These are phyloP conservation scores for Carallia brachiata DNA, from an alignment of 345 rosid species.

Conservation along the genomic window DNA sequence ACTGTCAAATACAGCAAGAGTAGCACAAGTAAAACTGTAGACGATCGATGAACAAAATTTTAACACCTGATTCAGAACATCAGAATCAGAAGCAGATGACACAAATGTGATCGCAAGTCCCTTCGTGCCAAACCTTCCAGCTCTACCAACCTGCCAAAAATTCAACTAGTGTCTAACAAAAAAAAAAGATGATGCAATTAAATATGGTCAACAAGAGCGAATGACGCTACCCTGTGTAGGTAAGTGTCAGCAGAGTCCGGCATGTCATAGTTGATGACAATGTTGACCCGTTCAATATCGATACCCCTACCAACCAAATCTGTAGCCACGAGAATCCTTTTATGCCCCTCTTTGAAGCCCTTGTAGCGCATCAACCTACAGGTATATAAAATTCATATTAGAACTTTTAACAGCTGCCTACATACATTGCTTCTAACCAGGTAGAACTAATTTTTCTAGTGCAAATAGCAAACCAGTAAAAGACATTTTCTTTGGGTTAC, in stretches of 20 bases:
- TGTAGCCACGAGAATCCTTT: constrained; percentile 26
- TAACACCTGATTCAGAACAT: constrained; percentile 77
- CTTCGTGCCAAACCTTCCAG: constrained; percentile 96
- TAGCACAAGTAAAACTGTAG: background rate
- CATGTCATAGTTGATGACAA: constrained; percentile 34
- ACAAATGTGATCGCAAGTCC: constrained; percentile 95
- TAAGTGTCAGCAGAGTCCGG: constrained; percentile 34
- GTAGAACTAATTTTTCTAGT: too few relatives aligned
- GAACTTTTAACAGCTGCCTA: too few relatives aligned
- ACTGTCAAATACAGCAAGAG: background rate
- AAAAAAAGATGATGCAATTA: background rate
- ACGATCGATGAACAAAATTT: background rate
- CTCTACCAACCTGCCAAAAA: constrained; percentile 71
- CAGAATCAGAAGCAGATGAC: constrained; percentile 83
- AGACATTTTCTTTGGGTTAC: too few relatives aligned
- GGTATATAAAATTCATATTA: background rate
- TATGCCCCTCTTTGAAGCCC: constrained; percentile 65
- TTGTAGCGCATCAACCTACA: constrained; percentile 85
- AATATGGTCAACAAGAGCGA: background rate
- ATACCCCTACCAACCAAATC: constrained; percentile 35
- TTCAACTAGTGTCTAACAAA: background rate
- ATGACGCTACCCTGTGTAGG: constrained; percentile 23
- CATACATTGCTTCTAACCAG: too few relatives aligned
- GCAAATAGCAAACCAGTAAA: too few relatives aligned
- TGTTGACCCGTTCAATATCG: constrained; percentile 33